Evolutionary conservation across 257 asterid genomes (phyloP), one percentile per base, ranked within the genome.

Genomic region (Euphrasia confusa): DNA sequence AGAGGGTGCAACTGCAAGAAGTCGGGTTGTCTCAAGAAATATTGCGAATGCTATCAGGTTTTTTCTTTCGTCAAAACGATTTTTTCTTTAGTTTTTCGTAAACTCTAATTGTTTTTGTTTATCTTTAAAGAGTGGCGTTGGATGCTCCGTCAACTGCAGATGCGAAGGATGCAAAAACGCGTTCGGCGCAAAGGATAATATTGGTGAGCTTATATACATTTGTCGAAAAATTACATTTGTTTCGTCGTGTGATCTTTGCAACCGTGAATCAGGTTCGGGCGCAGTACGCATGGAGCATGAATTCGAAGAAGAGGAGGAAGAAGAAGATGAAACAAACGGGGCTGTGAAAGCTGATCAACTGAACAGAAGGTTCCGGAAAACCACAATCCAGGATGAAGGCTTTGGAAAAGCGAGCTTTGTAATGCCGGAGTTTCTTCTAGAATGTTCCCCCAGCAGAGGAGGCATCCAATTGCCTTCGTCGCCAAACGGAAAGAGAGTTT

Each of bases 401-500:
- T 64, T 68, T 0, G 82, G 68, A 48, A 85, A 77, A 40, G 44
- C 85, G 7, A 74, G 77, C 47, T 62, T 74, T 6, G 89, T 80
- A 69, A 78, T 89, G 77, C 95, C 96, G 1, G 81, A 77, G 39
- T 79, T 82, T 75, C 88, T 87, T 55, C 87, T 70, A 71, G 82
- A 69, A 28, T 70, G 75, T 13, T 80, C 91, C 44, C 86, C 93
- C 2, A 61, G 63, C 11, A 59, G 76, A 3, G 79, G 84, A 3
- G 79, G 84, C 6, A 61, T 85, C 14, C 85, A 87, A 76, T 75
- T 45, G 52, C 17, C 87, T 1, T 74, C 77, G 7, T 93, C 99
- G 58, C 97, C 99, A 9, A 89, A 87, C 67, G 68, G 87, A 65
- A 90, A 90, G 80, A 77, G 97, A 72, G 95, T 90, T 45, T 83